These are phyloP conservation scores for Chaetothyriales sp. DNA, from an alignment of 2,329 filamentous ascomycete species.

Conservation along the genomic window DNA sequence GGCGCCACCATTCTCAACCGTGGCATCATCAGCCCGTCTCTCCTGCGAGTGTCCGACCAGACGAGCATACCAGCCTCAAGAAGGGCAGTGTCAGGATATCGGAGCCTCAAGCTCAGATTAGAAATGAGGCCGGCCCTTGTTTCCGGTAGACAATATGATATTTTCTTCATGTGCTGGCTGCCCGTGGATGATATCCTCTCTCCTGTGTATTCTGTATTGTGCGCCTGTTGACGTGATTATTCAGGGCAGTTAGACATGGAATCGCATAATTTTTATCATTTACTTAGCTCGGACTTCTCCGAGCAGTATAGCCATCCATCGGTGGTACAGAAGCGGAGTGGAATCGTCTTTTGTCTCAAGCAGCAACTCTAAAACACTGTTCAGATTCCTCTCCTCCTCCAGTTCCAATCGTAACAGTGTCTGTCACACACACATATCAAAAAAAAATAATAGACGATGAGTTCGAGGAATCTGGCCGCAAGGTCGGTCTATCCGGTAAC, in stretches of 20 bases:
- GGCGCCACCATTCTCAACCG: not conserved
- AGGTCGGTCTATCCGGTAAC: conserved; percentile 37
- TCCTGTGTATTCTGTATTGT: not conserved
- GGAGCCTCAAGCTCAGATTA: not conserved
- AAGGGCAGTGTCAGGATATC: not conserved
- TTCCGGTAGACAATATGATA: not conserved
- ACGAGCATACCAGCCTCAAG: not conserved
- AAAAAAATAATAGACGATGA: not conserved
- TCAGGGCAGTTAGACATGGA: not conserved
- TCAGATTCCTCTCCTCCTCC: not conserved
- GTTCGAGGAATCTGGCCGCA: conserved; percentile 15
- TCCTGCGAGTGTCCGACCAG: not conserved
- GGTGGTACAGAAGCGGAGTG: not conserved
- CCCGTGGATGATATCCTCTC: not conserved
- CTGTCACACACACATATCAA: not conserved
- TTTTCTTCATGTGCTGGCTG: not conserved
- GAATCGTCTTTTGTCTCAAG: not conserved
- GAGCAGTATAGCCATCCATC: not conserved
- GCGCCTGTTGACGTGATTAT: not conserved
- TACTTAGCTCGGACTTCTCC: not conserved
- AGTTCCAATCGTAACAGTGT: not conserved
- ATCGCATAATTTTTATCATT: not conserved
- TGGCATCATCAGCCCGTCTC: not conserved
- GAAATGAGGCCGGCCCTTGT: not conserved
- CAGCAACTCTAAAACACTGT: not conserved